phyloP scores from a whole-genome alignment of 495 filamentous ascomycete species.

The Staphylotrichum tortipilum region DNA sequence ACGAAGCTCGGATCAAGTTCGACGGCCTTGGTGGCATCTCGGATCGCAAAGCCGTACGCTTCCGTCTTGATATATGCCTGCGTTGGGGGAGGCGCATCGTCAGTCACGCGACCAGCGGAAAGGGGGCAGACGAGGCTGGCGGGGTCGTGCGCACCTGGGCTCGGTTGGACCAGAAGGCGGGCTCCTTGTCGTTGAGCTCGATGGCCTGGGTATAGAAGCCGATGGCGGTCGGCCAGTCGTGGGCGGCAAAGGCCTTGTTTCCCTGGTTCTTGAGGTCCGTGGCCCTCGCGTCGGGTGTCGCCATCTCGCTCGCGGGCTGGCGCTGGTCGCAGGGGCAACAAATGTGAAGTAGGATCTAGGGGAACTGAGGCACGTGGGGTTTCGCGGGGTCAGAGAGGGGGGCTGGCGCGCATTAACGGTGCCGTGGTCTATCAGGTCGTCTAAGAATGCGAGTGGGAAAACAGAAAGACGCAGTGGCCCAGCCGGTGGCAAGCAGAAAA shows the following conservation, averaged over 20 bases:
- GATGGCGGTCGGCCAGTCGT: constrained; percentile 80
- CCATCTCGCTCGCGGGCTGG: no score
- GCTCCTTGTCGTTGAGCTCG: constrained; percentile 70
- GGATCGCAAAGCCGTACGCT: constrained; percentile 82
- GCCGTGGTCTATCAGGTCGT: not conserved
- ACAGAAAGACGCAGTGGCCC: not conserved
- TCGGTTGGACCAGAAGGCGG: constrained; percentile 86
- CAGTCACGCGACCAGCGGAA: constrained; percentile 39
- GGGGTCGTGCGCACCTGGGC: constrained; percentile 61
- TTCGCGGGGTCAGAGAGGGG: no score
- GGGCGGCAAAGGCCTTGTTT: constrained; percentile 80
- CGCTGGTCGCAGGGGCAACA: no score
- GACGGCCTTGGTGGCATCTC: constrained; percentile 88
- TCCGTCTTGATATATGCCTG: constrained; percentile 94
- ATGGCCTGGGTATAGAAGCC: constrained; percentile 88
- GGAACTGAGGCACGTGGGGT: no score
- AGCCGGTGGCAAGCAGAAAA: constrained; percentile 2
- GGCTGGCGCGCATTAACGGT: not conserved
- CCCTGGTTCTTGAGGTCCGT: constrained; percentile 82
- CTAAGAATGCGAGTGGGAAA: not conserved
- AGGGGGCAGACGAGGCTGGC: not conserved
- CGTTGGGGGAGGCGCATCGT: constrained; percentile 10
- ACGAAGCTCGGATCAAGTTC: constrained; percentile 80
- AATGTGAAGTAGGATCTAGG: no score
- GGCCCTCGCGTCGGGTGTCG: constrained; percentile 48